Evolutionary conservation across 352 stramenopile species (phyloP), one percentile per base, ranked within the genome.

Genomic region (Phytophthora meadii): DNA sequence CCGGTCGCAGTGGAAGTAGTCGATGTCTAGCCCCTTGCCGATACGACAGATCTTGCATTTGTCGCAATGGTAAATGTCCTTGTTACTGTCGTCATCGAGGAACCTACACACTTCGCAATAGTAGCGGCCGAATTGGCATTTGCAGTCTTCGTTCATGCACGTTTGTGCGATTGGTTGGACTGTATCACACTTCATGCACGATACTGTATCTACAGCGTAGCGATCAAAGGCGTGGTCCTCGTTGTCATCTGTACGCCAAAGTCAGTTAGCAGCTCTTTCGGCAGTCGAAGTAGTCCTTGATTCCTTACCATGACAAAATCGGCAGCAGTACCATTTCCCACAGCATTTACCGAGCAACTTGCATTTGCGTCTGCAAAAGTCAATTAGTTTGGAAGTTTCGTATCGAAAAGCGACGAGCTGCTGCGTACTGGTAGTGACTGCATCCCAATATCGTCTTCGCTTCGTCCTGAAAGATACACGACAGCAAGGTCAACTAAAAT

Each of bases 21-120:
- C 97, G 56, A 98, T 97, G 24, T 97, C 94, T 19, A 99, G 79
- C 15, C 96, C 95, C 68, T 97, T 93, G 57, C 95, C 96, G 32
- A 97, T 93, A 49, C 97, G 90, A 71, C 97, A 99, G 17, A 98
- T 97, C 70, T 99, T 98, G 84, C 97, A 99, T 62, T 98, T 99
- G 25, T 98, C 96, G 69, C 97, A 99, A 75, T 99, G 97, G 63
- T 99, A 99, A 36, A 99, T 99, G 41, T 95, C 82, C 62, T 98
- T 98, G 44, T 74, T 84, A 7, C 77, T 58, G 22, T 93, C 83
- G 70, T 99, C 96, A 68, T 99, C 96, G 51, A 95, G 98, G 53
- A 99, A 97, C 66, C 98, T 96, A 74, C 97, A 99, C 48, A 98
- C 93, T 30, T 85, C 81, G 65, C 97, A 99, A 54, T 89, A 97